phyloP scores from a whole-genome alignment of 202 grass and related monocot species.

The Musa balbisiana region DNA sequence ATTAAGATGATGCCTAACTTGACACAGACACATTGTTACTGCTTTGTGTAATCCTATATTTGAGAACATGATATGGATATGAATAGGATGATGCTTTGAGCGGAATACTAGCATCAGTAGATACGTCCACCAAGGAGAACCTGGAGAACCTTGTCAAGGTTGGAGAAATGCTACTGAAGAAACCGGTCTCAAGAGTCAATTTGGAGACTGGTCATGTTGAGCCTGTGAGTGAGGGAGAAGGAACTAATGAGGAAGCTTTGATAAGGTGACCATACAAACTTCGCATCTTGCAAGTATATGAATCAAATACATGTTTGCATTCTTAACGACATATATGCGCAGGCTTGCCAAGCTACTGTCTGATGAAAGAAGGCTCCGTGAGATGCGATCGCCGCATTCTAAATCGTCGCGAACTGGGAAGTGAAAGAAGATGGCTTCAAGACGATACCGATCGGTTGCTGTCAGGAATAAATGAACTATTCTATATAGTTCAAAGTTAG shows the following conservation, averaged over 20 bases:
- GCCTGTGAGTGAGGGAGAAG: background rate
- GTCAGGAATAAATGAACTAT: no score
- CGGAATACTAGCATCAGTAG: background rate
- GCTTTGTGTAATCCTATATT: no score
- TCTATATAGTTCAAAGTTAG: no score
- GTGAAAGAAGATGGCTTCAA: no score
- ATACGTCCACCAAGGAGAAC: background rate
- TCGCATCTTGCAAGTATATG: background rate
- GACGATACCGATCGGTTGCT: no score
- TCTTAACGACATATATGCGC: background rate
- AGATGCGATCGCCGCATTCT: background rate
- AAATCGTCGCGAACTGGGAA: background rate
- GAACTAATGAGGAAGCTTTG: background rate
- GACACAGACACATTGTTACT: no score
- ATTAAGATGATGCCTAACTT: no score
- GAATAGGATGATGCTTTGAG: background rate
- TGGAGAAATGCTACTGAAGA: background rate
- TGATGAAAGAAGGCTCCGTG: background rate
- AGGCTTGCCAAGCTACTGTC: conserved; percentile 1
- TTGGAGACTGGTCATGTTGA: background rate
- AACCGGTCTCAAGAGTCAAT: background rate
- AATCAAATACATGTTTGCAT: background rate
- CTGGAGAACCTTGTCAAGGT: background rate
- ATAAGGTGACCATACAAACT: background rate
- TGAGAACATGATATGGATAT: background rate